Percentiles rank a stretch among this genome's conserved stretches.
Evolutionary conservation across 1,139 yeast species (phyloP).

Genomic region (Pneumocystis jirovecii): DNA sequence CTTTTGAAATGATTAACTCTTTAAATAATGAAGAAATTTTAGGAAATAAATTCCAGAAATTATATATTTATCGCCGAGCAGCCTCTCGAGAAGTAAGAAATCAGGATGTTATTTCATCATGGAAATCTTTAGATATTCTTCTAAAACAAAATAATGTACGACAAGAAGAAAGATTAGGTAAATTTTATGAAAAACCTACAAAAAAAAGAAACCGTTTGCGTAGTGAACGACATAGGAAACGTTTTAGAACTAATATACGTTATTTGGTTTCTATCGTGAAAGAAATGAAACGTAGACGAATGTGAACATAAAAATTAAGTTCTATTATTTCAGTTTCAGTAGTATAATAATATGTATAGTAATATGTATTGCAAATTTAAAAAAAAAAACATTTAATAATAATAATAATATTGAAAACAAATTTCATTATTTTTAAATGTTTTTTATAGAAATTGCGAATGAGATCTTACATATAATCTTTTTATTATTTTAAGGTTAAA

Average conservation of each 20-base stretch:
- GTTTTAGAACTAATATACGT: slow-evolving; percentile 8
- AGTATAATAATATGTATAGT: neutral
- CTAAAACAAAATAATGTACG: slow-evolving; percentile 13
- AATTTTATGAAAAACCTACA: slow-evolving; percentile 11
- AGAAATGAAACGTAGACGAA: slow-evolving; percentile 8
- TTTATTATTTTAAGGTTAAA: no score
- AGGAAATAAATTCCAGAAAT: neutral
- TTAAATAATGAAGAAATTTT: neutral
- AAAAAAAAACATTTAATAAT: neutral
- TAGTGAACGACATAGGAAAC: slow-evolving; percentile 10
- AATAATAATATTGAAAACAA: neutral
- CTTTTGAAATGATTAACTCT: neutral
- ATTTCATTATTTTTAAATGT: neutral
- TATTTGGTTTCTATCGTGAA: slow-evolving; percentile 9
- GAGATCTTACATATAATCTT: neutral
- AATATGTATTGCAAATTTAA: neutral
- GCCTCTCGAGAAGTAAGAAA: neutral
- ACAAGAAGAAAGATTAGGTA: slow-evolving; percentile 6
- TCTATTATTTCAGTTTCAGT: neutral
- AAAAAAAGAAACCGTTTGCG: slow-evolving; percentile 9
- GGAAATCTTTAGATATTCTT: slow-evolving; percentile 8
- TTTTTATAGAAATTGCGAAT: neutral
- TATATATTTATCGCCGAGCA: neutral
- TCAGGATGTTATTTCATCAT: neutral
- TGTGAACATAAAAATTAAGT: neutral